Evolutionary conservation across 495 filamentous ascomycete genomes (phyloP).

Genomic region (Annulohypoxylon moriforme): DNA sequence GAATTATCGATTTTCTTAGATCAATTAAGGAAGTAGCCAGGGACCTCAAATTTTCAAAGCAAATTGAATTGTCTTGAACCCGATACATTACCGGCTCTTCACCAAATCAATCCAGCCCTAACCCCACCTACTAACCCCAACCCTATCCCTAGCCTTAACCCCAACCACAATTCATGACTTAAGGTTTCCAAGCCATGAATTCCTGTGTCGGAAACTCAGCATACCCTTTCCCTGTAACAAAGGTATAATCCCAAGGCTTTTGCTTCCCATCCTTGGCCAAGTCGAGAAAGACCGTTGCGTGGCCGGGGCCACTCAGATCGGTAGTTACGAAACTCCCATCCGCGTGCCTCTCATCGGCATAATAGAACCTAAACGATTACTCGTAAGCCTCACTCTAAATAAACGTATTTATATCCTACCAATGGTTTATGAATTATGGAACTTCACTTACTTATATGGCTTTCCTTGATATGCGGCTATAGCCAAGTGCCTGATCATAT

Average conservation of each 20-base stretch:
- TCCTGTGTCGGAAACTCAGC: conserved; percentile 8
- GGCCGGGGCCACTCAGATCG: conserved; percentile 47
- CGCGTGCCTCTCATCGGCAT: conserved; percentile 53
- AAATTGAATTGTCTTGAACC: too few relatives aligned
- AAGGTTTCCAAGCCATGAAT: neutral
- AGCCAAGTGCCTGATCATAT: conserved; percentile 49
- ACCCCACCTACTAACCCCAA: too few relatives aligned
- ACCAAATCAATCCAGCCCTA: too few relatives aligned
- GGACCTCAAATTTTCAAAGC: too few relatives aligned
- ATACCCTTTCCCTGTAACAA: conserved; percentile 55
- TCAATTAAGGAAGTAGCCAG: too few relatives aligned
- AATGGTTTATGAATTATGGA: too few relatives aligned
- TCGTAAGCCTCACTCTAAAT: neutral
- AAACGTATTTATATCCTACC: too few relatives aligned
- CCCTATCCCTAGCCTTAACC: too few relatives aligned
- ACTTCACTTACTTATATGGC: conserved; percentile 50
- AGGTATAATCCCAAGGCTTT: conserved; percentile 55
- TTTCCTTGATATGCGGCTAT: conserved; percentile 41
- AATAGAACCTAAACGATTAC: conserved; percentile 52
- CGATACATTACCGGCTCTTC: too few relatives aligned
- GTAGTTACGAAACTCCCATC: conserved; percentile 45
- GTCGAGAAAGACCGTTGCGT: conserved; percentile 50
- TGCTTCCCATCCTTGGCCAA: conserved; percentile 46
- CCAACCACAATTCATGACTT: neutral
- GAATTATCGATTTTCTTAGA: too few relatives aligned